Evolutionary conservation across 345 rosid species (phyloP).

Genomic region (Acer yangbiense): DNA sequence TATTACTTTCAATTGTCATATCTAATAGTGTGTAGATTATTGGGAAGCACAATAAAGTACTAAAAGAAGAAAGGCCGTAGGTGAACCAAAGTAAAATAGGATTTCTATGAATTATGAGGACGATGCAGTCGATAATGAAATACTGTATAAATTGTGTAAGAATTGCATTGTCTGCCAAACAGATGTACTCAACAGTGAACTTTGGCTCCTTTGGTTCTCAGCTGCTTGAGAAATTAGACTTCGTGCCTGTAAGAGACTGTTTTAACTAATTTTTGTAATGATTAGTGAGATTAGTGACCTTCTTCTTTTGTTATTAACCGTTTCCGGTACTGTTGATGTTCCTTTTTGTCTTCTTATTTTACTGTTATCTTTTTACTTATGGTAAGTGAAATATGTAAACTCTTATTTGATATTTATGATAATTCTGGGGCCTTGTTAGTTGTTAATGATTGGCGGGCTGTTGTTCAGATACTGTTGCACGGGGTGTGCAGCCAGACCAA

Average conservation of each 20-base stretch:
- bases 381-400: not conserved
- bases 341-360: not conserved
- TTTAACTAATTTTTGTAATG: not conserved
- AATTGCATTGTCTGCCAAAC: not conserved
- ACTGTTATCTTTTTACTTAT: not conserved
- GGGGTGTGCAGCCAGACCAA: constrained; percentile 89
- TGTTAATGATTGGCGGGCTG: not conserved
- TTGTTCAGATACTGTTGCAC: constrained; percentile 77
- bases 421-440: not conserved
- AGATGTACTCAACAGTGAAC: not conserved
- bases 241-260: constrained; percentile 60
- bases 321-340: not conserved
- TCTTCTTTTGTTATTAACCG: not conserved
- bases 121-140: not conserved
- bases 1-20: not conserved
- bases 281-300: not conserved
- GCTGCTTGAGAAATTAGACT: constrained; percentile 98
- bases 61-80: not conserved
- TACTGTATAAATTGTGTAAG: too few relatives aligned
- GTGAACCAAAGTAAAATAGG: not conserved
- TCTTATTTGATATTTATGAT: not conserved
- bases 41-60: not conserved
- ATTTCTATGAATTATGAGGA: not conserved
- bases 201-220: constrained; percentile 96
- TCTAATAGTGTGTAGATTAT: not conserved